Base-by-base conservation (phyloP, 2,329 filamentous ascomycete genomes). In the Botrytis cinerea region DNA sequence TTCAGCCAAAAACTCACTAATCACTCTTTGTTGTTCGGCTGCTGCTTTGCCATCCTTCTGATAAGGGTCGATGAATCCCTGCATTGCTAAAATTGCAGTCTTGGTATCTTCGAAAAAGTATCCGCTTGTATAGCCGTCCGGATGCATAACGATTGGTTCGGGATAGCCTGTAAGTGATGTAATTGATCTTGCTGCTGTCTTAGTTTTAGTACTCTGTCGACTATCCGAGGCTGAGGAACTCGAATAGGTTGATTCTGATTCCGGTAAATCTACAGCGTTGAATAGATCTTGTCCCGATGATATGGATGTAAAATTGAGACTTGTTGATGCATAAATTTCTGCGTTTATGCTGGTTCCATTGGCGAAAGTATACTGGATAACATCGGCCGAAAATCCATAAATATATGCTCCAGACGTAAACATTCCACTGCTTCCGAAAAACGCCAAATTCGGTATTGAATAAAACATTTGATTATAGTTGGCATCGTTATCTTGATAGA, bases 381-480 rank as follows among this genome's bases (percentile, higher is more conserved):
- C 74, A 25, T 79, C 78, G 25, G 78, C 79, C 8, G 81, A 79
- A 32, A 75, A 73, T 20, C 71, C 73, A 72, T 81, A 82, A 51
- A 81, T 76, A 61, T 82, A 80, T n/a, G 64, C 73, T n/a, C 74
- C 75, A 46, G 60, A 35, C 22, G 54, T 62, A 48, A 74, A 75
- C 77, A 57, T 48, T 46, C 71, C 77, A 67, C 73, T 77, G 48
- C 75, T 79, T 10, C 66, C 70, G 16, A 48, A 48, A 16, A 46
- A 60, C 7, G 63, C 45, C 5, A 73, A 32, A 25, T 74, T 66
- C 20, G 72, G 57, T 20, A 72, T 48, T 3, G 46, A 72, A 73
- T 79, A 82, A 72, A 83, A 82, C 71, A 82, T 76, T n/a, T 79
- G 78, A 73, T 83, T 83, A 70, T 82, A 83, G 22, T 80, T 80